phyloP scores from a whole-genome alignment of 2,329 filamentous ascomycete genomes.

The Nakataea oryzae region DNA sequence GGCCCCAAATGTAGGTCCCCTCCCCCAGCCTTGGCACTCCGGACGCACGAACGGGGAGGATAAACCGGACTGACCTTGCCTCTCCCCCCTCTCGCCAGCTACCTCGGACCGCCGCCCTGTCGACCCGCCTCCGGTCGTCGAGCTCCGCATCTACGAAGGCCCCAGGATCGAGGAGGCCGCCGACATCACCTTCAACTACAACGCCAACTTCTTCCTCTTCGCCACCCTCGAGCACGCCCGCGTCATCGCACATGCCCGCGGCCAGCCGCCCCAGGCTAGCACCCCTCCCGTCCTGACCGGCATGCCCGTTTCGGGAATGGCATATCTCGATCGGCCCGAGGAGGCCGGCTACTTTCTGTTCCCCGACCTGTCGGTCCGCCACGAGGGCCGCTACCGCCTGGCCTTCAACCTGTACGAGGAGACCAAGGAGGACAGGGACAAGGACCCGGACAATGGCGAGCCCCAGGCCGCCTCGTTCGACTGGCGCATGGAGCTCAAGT shows the following conservation, averaged over 20 bases:
- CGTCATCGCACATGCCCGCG: slow-evolving; percentile 69
- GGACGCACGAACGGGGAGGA: neutral
- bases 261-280: slow-evolving; percentile 54
- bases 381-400: slow-evolving; percentile 87
- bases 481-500: slow-evolving; percentile 85
- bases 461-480: slow-evolving; percentile 48
- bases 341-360: slow-evolving; percentile 92
- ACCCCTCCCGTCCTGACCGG: slow-evolving; percentile 82
- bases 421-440: slow-evolving; percentile 74
- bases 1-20: slow-evolving; percentile 89
- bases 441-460: slow-evolving; percentile 40
- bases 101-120: slow-evolving; percentile 85
- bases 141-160: slow-evolving; percentile 76
- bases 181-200: slow-evolving; percentile 82
- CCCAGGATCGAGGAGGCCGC: slow-evolving; percentile 46
- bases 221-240: slow-evolving; percentile 83
- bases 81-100: slow-evolving; percentile 32
- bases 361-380: slow-evolving; percentile 87
- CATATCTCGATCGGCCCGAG: slow-evolving; percentile 79
- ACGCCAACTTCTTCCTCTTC: slow-evolving; percentile 93
- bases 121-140: slow-evolving; percentile 88
- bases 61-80: slow-evolving; percentile 8
- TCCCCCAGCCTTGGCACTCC: too few species aligned
- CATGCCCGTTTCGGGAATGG: slow-evolving; percentile 90
- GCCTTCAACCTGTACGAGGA: slow-evolving; percentile 92